These are phyloP conservation scores for Plasmopara halstedii DNA, from an alignment of 352 stramenopile species.

Conservation along the genomic window DNA sequence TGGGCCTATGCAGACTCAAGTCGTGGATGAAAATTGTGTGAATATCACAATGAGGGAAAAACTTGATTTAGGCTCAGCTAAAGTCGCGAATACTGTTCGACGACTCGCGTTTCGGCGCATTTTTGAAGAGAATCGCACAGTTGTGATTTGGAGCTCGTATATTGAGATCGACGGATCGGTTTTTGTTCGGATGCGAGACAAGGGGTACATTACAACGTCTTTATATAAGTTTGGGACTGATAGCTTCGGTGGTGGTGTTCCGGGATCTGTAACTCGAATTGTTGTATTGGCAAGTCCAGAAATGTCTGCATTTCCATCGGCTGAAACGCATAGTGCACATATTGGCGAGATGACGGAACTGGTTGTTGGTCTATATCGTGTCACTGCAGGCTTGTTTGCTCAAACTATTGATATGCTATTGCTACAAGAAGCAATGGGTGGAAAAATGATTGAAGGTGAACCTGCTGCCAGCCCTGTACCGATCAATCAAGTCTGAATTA, in stretches of 20 bases:
- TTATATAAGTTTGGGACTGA: conserved; percentile 2
- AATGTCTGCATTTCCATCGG: conserved; percentile 7
- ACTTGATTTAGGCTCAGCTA: conserved; percentile 9
- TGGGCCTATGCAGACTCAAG: conserved; percentile 15
- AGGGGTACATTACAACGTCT: conserved; percentile 17
- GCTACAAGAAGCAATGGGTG: conserved; percentile 24
- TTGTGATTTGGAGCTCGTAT: conserved; percentile 23
- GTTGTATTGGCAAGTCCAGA: conserved; percentile 16
- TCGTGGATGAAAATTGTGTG: conserved; percentile 21
- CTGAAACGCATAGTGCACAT: conserved; percentile 11
- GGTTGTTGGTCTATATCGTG: conserved; percentile 35
- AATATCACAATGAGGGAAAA: conserved; percentile 30
- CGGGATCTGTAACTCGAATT: conserved; percentile 14
- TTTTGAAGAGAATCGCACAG: conserved; percentile 12
- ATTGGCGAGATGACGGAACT: conserved; percentile 48
- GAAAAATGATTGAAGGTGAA: not conserved
- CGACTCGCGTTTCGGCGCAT: conserved; percentile 21
- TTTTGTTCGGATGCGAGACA: conserved; percentile 31
- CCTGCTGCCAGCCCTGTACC: not conserved
- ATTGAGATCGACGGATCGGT: conserved; percentile 29
- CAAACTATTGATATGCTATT: conserved; percentile 37
- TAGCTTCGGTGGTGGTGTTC: conserved; percentile 2
- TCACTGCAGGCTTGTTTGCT: conserved; percentile 31
- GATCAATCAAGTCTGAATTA: too few relatives aligned
- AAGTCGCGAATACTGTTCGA: conserved; percentile 11